Evolutionary conservation across 2,329 filamentous ascomycete species (phyloP), one percentile per base, ranked within the genome.

Genomic region (Alternaria ventricosa): DNA sequence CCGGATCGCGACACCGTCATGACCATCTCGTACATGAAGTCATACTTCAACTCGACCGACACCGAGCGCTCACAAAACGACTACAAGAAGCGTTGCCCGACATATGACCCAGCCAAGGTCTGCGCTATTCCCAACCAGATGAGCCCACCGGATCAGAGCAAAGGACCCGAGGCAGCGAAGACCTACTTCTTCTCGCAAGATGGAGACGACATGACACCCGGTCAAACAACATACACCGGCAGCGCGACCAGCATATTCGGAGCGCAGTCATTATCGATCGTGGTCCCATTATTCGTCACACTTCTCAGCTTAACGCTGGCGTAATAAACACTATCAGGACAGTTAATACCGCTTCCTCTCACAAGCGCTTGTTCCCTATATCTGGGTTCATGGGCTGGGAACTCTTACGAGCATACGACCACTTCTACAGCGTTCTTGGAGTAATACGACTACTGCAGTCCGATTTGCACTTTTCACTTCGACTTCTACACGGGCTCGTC

Each of bases 21-120:
- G 70, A 87, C 85, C 7, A 84, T 94, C 23, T 86, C 84, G 41
- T 93, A 93, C 72, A 85, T 93, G 61, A 93, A 92, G 77, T 89
- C 89, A 0, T 95, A 94, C 78, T 95, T 94, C 82, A 94, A 94
- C 82, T 89, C 89, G 15, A 89, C 89, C 22, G 69, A 77, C 28
- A 64, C 68, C 0, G 69, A 69, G 10, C 71, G 72, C 23, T 70
- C 71, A 30, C 71, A 74, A 59, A 69, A 76, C 30, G 72, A 54
- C 8, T 78, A 79, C 69, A 71, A 65, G 55, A 64, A 75, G 41
- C 74, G 75, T 13, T 80, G 79, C 61, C 67, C 74, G 3, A 72
- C 30, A 4, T 75, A 65, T 49, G 73, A 78, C 41, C 58, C 71
- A 1, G 51, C 65, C 5, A 75, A 75, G 47, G 74, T 77, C 3